Evolutionary conservation across 208 protist genomes (phyloP).

Genomic region (Porcisia deanei): DNA sequence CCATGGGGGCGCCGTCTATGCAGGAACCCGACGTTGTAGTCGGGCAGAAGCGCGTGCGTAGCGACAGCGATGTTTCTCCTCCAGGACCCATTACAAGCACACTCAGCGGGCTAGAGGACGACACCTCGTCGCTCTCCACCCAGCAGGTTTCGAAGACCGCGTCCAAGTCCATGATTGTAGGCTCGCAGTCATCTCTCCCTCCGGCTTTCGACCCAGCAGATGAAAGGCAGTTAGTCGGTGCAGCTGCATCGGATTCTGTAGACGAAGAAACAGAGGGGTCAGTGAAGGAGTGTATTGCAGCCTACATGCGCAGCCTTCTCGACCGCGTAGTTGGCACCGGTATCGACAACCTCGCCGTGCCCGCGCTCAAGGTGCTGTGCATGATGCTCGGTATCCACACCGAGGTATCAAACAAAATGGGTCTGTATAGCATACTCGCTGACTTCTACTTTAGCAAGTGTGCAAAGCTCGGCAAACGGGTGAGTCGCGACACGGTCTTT

Average conservation of each 20-base stretch:
- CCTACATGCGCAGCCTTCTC: conserved; percentile 72
- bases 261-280: conserved; percentile 27
- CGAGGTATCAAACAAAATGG: conserved; percentile 48
- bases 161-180: not conserved
- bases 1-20: not conserved
- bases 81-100: not conserved
- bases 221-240: not conserved
- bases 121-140: not conserved
- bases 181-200: not conserved
- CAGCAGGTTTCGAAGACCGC: not conserved
- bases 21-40: not conserved
- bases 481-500: conserved; percentile 53
- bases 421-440: conserved; percentile 78
- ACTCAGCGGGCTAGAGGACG: not conserved
- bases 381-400: conserved; percentile 70
- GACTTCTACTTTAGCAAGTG: conserved; percentile 85
- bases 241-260: not conserved
- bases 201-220: not conserved
- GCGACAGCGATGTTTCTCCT: not conserved
- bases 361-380: conserved; percentile 70
- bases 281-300: conserved; percentile 62
- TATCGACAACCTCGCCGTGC: conserved; percentile 64
- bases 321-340: conserved; percentile 78
- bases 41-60: conserved; percentile 12
- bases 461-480: conserved; percentile 83